Percentiles rank a stretch among this genome's conserved stretches.
Conservation (phyloP, 2,329 filamentous ascomycete species). For the Alternaria gansuensis region DNA sequence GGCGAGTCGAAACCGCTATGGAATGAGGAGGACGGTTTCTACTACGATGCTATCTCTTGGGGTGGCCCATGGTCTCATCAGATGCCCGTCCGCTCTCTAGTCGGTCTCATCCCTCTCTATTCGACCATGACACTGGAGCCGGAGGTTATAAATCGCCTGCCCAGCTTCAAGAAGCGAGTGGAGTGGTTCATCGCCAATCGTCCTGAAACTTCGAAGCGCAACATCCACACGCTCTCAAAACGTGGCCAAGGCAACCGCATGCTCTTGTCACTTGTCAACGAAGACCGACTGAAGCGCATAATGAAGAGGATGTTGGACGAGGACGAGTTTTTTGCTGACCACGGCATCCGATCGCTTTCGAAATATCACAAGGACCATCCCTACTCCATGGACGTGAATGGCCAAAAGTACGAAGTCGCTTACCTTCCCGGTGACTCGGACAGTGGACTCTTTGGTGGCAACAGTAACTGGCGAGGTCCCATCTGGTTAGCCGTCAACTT, state of each 20-base stretch:
- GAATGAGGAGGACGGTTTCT: conserved; percentile 97
- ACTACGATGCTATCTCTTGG: conserved; percentile 98
- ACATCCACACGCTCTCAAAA: conserved; percentile 91
- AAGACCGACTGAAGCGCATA: conserved; percentile 89
- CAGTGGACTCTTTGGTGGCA: conserved; percentile 92
- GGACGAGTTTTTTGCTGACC: conserved; percentile 87
- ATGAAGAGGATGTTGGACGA: conserved; percentile 92
- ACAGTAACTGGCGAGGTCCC: conserved; percentile 95
- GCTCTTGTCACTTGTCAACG: conserved; percentile 88
- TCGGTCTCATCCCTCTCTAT: conserved; percentile 92
- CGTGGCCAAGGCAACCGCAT: conserved; percentile 90
- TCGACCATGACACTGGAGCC: conserved; percentile 92
- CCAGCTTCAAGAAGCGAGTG: conserved; percentile 89
- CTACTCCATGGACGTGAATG: conserved; percentile 95
- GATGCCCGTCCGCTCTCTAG: conserved; percentile 88
- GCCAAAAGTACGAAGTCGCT: conserved; percentile 83
- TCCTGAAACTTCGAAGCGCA: conserved; percentile 86
- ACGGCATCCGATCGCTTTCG: conserved; percentile 90
- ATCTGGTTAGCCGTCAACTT: conserved; percentile 98
- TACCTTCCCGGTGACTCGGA: conserved; percentile 97
- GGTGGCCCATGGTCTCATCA: conserved; percentile 93
- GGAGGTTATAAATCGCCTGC: conserved; percentile 89
- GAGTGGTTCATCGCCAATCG: conserved; percentile 94
- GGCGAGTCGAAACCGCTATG: conserved; percentile 83
- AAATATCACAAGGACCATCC: conserved; percentile 91